These are phyloP conservation scores for Handroanthus guayacan DNA, from an alignment of 257 asterid species.

Conservation along the genomic window DNA sequence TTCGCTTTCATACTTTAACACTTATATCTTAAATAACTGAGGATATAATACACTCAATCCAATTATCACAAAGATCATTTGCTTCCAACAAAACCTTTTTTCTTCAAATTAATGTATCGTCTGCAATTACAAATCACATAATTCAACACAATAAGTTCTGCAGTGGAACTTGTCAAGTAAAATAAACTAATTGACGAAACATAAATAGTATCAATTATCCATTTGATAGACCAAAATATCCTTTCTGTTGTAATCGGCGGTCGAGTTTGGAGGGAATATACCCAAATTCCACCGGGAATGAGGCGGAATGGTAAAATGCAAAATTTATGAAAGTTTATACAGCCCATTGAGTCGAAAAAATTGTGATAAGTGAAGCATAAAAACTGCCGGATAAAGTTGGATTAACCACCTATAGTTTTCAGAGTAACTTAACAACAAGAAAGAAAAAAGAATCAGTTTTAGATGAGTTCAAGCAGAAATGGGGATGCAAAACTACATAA, in stretches of 20 bases:
- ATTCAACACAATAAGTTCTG: background rate
- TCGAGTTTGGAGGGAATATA: no score
- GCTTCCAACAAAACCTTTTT: background rate
- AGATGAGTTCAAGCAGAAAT: slow-evolving; percentile 18
- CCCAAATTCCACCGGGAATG: no score
- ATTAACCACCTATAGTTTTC: background rate
- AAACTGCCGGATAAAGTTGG: no score
- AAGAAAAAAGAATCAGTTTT: background rate
- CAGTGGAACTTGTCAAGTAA: background rate
- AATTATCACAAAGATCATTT: slow-evolving; percentile 7
- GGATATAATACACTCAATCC: background rate
- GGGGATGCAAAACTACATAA: background rate
- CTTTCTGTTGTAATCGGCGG: no score
- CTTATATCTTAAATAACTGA: background rate
- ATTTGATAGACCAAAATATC: no score
- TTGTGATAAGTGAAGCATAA: no score
- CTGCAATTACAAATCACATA: slow-evolving; percentile 17
- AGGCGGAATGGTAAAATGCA: no score
- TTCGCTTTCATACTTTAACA: background rate
- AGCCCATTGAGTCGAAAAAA: no score
- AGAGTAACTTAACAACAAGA: slow-evolving; percentile 5
- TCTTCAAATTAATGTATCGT: background rate
- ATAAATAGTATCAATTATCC: background rate
- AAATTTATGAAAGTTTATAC: no score
- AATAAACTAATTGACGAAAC: background rate